Evolutionary conservation across 768 basidiomycete species (phyloP), one percentile per base, ranked within the genome.

Genomic region (Rhizopogon vinicolor): DNA sequence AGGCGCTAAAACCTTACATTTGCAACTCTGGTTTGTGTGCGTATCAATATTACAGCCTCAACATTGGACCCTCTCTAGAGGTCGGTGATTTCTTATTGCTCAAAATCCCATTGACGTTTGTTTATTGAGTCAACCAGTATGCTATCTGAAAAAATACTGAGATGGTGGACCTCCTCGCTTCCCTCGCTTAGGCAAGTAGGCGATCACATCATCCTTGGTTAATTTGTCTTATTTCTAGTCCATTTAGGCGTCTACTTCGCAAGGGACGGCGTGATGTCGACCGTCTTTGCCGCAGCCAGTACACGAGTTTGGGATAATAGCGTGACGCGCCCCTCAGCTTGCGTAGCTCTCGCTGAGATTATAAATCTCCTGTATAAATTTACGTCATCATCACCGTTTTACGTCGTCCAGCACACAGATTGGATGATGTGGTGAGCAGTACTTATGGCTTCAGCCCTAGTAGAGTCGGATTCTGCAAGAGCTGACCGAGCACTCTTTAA

Each of bases 1-100:
- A 83, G 58, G 79, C 82, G 1, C 77, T 89, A 56, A 86, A 87
- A 64, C 88, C 88, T 1, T 89, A 87, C 62, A 85, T 90, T 25
- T 90, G 87, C 64, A 76, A 79, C 53, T 76, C 75, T 5, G 78
- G 78, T 52, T 75, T 90, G 5, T 90, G 88, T 67, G 72, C 80
- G 5, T 90, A 85, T 65, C 87, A 86, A 62, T 87, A 85, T 61
- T 87, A 86, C 63, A 71, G 76, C 4, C 70, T 85, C 46, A 85
- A 84, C 54, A 75, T 82, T 28, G 87, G 86, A 0, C 81, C 84
- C 5, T 86, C 85, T 8, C 75, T 89, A 18, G 86, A 89, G 75
- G 85, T 83, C 60, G 12, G 72, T 62, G 7, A 51, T 29, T n/a
- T 31, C 25, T 19, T 12, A 2, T 53, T 35, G n/a, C 53, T 29